phyloP scores from a whole-genome alignment of 2,329 filamentous ascomycete species.

The Penicillium sp. region DNA sequence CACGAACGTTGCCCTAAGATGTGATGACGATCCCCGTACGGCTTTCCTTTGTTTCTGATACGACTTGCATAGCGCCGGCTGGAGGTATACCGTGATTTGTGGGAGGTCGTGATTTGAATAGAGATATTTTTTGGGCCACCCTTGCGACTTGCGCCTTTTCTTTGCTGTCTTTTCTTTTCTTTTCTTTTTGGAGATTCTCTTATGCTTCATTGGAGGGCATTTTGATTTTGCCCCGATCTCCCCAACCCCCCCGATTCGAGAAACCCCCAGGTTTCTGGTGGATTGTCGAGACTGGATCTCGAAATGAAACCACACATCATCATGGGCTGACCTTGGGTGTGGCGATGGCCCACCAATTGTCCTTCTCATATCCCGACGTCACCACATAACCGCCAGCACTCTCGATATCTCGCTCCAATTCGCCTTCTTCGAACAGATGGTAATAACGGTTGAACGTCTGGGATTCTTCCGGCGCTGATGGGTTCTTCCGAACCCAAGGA shows the following conservation, averaged over 20 bases:
- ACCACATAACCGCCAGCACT: constrained; percentile 73
- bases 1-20: constrained; percentile 37
- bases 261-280: background rate
- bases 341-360: constrained; percentile 95
- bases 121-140: constrained; percentile 18
- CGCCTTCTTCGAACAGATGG: constrained; percentile 82
- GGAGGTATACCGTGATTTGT: constrained; percentile 35
- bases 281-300: constrained; percentile 33
- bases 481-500: constrained; percentile 75
- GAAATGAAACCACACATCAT: constrained; percentile 14
- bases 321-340: constrained; percentile 28
- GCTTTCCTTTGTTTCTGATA: constrained; percentile 32
- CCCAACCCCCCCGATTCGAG: background rate
- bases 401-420: constrained; percentile 77
- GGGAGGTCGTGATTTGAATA: constrained; percentile 29
- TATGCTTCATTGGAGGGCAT: background rate
- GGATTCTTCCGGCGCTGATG: constrained; percentile 26
- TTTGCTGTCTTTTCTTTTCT: constrained; percentile 13
- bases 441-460: constrained; percentile 85
- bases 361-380: constrained; percentile 86
- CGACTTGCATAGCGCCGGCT: constrained; percentile 42
- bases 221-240: background rate
- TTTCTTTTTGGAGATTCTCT: background rate
- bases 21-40: constrained; percentile 24
- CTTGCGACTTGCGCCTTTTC: constrained; percentile 3